Evolutionary conservation across 73 alveolate species (phyloP).

Genomic region (Paramecium caudatum): DNA sequence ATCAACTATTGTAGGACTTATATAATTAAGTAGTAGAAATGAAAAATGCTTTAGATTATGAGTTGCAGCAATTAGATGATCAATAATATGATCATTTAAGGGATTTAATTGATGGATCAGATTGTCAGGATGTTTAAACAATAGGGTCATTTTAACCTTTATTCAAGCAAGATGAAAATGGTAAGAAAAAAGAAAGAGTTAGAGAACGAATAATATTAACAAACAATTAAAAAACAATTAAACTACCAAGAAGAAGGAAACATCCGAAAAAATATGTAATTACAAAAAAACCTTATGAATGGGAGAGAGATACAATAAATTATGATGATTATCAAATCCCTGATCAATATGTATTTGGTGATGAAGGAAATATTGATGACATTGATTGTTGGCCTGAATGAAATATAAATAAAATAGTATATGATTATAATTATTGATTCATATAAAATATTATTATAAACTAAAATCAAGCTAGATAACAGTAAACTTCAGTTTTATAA

Average conservation of each 20-base stretch:
- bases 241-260: constrained; percentile 33
- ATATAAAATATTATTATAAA: too few species aligned
- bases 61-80: background rate
- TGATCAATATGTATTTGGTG: background rate
- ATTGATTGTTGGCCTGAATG: constrained; percentile 9
- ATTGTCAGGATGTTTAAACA: background rate
- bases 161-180: background rate
- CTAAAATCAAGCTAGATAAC: too few species aligned
- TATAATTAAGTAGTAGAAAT: background rate
- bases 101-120: background rate
- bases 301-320: background rate
- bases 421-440: too few species aligned
- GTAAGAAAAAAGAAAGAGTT: background rate
- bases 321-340: background rate
- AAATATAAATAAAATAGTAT: too few species aligned
- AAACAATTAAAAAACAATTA: constrained; percentile 13
- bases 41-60: background rate
- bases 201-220: background rate
- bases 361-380: background rate
- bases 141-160: constrained; percentile 1
- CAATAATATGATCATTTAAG: background rate
- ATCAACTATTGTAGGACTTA: background rate
- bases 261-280: constrained; percentile 19
- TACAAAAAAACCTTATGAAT: constrained; percentile 15
- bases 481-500: too few species aligned